A percentile compares a stretch with the other conserved stretches of the same genome.
Evolutionary conservation across 352 stramenopile genomes (phyloP).

Genomic region (Phytophthora multivora): DNA sequence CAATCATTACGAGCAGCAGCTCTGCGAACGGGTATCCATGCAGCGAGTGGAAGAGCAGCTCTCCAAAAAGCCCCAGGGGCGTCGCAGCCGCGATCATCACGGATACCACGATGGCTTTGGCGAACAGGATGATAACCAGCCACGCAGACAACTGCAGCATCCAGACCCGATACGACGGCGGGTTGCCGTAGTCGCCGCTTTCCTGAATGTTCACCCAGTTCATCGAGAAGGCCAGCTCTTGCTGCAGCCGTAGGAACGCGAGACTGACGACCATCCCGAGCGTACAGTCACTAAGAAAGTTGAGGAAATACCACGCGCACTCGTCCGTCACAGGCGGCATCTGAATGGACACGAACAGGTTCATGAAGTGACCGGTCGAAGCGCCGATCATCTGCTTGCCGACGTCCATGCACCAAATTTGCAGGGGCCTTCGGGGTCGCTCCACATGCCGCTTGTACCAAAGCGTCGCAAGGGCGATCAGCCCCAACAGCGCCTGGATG

Average conservation of each 20-base stretch:
- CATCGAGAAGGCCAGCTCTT: slow-evolving; percentile 74
- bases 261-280: slow-evolving; percentile 82
- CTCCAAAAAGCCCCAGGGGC: slow-evolving; percentile 60
- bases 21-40: slow-evolving; percentile 68
- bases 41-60: slow-evolving; percentile 69
- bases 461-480: slow-evolving; percentile 70
- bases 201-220: slow-evolving; percentile 80
- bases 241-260: slow-evolving; percentile 72
- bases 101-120: slow-evolving; percentile 78
- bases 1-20: slow-evolving; percentile 79
- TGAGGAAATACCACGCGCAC: slow-evolving; percentile 89
- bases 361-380: slow-evolving; percentile 70
- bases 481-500: slow-evolving; percentile 68
- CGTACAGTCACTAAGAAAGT: slow-evolving; percentile 82
- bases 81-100: slow-evolving; percentile 61
- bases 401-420: slow-evolving; percentile 86
- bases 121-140: slow-evolving; percentile 80
- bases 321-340: slow-evolving; percentile 82
- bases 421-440: slow-evolving; percentile 60
- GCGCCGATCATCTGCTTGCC: slow-evolving; percentile 83
- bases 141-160: slow-evolving; percentile 59
- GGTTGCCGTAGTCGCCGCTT: slow-evolving; percentile 77
- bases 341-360: slow-evolving; percentile 69
- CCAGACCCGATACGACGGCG: slow-evolving; percentile 73
- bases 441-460: slow-evolving; percentile 89